Percentiles rank a stretch among this genome's conserved stretches.
These are phyloP conservation scores for Mucor mucedo DNA, from an alignment of 371 early-diverging fungal genomes.

Conservation along the genomic window DNA sequence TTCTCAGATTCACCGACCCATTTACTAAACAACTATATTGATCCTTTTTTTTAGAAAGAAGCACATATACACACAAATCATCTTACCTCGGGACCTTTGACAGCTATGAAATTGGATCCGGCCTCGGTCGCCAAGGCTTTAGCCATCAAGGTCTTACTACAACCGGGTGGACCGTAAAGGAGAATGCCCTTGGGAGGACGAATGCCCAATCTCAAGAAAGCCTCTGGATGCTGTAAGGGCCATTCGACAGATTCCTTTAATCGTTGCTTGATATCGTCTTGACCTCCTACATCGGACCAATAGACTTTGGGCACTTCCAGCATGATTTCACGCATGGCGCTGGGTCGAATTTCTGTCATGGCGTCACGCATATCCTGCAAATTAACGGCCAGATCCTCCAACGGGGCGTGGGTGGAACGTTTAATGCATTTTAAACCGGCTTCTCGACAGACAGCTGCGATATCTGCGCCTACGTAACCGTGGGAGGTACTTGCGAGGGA, in stretches of 20 bases:
- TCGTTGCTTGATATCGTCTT: conserved; percentile 91
- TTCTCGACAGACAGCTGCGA: conserved; percentile 86
- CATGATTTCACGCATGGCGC: conserved; percentile 96
- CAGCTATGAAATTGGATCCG: conserved; percentile 96
- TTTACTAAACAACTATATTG: conserved; percentile 85
- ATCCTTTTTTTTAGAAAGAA: background rate
- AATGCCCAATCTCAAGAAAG: conserved; percentile 87
- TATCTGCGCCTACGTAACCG: conserved; percentile 99
- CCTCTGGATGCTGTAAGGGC: conserved; percentile 95
- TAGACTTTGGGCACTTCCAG: conserved; percentile 94
- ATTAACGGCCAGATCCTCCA: conserved; percentile 25
- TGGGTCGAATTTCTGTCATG: conserved; percentile 81
- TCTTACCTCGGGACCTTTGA: conserved; percentile 94
- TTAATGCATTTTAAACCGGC: conserved; percentile 87
- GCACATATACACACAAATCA: background rate
- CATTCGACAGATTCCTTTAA: conserved; percentile 98
- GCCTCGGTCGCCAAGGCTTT: conserved; percentile 98
- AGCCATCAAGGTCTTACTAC: conserved; percentile 97
- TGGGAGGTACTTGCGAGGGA: conserved; percentile 75
- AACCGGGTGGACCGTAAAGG: conserved; percentile 98
- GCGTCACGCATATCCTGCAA: conserved; percentile 59
- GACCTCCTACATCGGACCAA: conserved; percentile 98
- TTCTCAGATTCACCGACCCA: conserved; percentile 99
- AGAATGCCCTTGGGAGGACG: conserved; percentile 96
- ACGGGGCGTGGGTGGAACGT: conserved; percentile 37